A percentile compares a stretch with the other conserved stretches of the same genome.
These are phyloP conservation scores for Cenchrus americanus DNA, from an alignment of 176 grass and related monocot genomes.

Conservation along the genomic window DNA sequence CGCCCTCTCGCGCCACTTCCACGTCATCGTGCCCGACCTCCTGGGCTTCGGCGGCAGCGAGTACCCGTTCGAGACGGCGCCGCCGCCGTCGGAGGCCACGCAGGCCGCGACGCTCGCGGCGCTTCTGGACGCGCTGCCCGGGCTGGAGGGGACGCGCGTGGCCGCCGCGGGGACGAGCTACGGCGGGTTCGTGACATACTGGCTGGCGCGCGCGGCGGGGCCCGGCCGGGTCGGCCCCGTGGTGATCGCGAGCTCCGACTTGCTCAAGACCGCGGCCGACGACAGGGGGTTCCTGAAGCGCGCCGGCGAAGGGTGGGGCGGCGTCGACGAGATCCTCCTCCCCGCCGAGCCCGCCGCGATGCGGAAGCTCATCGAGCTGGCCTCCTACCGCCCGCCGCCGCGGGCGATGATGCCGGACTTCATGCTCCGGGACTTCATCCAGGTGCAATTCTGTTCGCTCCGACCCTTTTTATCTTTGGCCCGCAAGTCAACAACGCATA, in stretches of 20 bases:
- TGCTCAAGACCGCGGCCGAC: slow-evolving; percentile 74
- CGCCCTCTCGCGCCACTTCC: slow-evolving; percentile 59
- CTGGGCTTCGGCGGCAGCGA: slow-evolving; percentile 68
- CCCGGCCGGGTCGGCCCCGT: slow-evolving; percentile 48
- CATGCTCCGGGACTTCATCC: slow-evolving; percentile 48
- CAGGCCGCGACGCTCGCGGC: slow-evolving; percentile 60
- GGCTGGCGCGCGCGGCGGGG: slow-evolving; percentile 52
- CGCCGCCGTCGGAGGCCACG: slow-evolving; percentile 50
- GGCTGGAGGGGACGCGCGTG: slow-evolving; percentile 17
- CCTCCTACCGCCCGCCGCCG: slow-evolving; percentile 36
- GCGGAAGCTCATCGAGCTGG: slow-evolving; percentile 46
- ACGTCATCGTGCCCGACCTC: slow-evolving; percentile 76
- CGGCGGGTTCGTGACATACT: slow-evolving; percentile 83
- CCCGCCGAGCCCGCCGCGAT: slow-evolving; percentile 36
- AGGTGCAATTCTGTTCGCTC: neutral
- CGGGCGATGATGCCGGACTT: slow-evolving; percentile 61
- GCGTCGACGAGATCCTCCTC: slow-evolving; percentile 45
- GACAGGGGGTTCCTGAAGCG: slow-evolving; percentile 56
- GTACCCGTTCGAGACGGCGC: slow-evolving; percentile 28
- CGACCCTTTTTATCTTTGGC: neutral
- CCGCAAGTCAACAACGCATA: neutral
- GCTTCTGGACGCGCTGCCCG: slow-evolving; percentile 58
- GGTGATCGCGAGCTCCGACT: slow-evolving; percentile 80
- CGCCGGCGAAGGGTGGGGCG: slow-evolving; percentile 36
- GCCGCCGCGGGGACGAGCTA: slow-evolving; percentile 79